Evolutionary conservation across 208 protist genomes (phyloP), one percentile per base, ranked within the genome.

Genomic region (Leishmania guyanensis): DNA sequence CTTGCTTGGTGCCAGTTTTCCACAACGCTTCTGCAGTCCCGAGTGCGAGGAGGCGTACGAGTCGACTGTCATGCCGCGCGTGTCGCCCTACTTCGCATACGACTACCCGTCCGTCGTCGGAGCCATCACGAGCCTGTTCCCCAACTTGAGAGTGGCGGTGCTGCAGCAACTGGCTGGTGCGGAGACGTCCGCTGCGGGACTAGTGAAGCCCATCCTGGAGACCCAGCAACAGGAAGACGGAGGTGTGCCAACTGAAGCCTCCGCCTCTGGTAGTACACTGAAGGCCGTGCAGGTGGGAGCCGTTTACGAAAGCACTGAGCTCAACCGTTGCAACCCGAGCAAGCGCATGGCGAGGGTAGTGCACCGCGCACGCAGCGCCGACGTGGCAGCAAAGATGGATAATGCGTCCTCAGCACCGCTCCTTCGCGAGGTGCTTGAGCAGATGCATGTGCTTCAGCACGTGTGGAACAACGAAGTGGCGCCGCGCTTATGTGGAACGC

Each of bases 1-100:
- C 16, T 50, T 87, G 81, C 48, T 83, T 17, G 89, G 86, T 22
- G 84, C 78, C 65, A 76, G 53, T 54, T 78, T 90, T 62, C 71
- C 78, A 3, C 85, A 93, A 73, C 90, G 93, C 62, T 97, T 97
- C 84, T 97, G 93, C 83, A 85, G 86, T 16, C 36, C 81, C 17
- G 84, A 87, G 74, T 97, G 93, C 80, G 84, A 87, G 39, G 82
- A 91, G 29, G 3, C 68, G 20, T 92, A 91, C 85, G 73, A 73
- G 64, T 66, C 79, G 29, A 86, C 71, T 26, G 75, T 96, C 8
- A 14, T 76, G 51, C 46, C 66, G 20, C 73, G 65, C 9, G 83
- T 95, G 22, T 79, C 62, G 20, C 62, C 36, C 22, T 85, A 86
- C 58, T 33, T 89, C 8, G 76, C 80, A 5, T 89, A 89, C 82